phyloP scores from a whole-genome alignment of 495 filamentous ascomycete species.

The Aspergillus taichungensis region DNA sequence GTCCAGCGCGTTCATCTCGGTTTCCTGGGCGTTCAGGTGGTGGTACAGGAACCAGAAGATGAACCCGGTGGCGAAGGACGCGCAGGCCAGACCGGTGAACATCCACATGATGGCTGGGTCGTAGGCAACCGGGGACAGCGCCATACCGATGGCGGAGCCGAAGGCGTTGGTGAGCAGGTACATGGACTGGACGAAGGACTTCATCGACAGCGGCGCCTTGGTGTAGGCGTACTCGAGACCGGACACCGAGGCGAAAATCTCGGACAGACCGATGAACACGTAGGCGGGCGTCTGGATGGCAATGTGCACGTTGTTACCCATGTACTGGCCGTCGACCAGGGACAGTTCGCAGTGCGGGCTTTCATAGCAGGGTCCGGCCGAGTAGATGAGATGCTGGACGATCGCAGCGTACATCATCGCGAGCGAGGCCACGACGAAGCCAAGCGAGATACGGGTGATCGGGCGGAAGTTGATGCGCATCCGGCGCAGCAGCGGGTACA shows the following conservation, averaged over 20 bases:
- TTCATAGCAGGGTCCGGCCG: slow-evolving; percentile 43
- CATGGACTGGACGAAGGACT: slow-evolving; percentile 67
- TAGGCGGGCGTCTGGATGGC: slow-evolving; percentile 64
- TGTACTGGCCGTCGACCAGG: slow-evolving; percentile 19
- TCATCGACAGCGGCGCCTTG: slow-evolving; percentile 76
- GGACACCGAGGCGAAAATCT: slow-evolving; percentile 67
- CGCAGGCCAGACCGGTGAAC: slow-evolving; percentile 52
- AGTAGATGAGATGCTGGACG: slow-evolving; percentile 65
- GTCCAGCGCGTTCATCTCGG: slow-evolving; percentile 41
- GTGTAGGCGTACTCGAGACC: slow-evolving; percentile 71
- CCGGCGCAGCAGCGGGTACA: slow-evolving; percentile 61
- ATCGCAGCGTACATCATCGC: slow-evolving; percentile 60
- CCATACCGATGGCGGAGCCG: slow-evolving; percentile 61
- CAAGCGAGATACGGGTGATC: slow-evolving; percentile 65
- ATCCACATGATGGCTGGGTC: slow-evolving; percentile 66
- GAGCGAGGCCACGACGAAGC: slow-evolving; percentile 55
- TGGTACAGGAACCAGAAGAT: slow-evolving; percentile 38
- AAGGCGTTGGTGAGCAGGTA: slow-evolving; percentile 68
- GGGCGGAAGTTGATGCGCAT: slow-evolving; percentile 59
- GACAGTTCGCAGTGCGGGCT: slow-evolving; percentile 27
- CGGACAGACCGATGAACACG: slow-evolving; percentile 60
- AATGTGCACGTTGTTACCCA: slow-evolving; percentile 48
- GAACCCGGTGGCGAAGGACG: slow-evolving; percentile 32
- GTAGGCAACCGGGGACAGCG: slow-evolving; percentile 55
- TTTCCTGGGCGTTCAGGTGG: slow-evolving; percentile 37